phyloP scores from a whole-genome alignment of 176 grass and related monocot genomes.

The Triticum turgidum region DNA sequence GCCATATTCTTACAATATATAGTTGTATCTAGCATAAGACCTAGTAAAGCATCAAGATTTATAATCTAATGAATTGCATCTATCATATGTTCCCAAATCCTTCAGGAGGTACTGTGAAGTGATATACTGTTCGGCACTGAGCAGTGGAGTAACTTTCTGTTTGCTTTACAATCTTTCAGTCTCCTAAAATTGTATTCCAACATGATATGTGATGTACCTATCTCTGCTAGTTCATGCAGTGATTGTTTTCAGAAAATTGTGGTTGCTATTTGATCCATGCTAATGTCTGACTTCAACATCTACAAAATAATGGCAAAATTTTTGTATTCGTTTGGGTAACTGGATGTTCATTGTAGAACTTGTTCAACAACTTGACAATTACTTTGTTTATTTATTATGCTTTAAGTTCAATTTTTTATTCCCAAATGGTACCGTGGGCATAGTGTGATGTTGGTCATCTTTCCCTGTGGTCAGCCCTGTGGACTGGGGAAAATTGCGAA shows the following conservation, averaged over 20 bases:
- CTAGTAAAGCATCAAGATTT: background rate
- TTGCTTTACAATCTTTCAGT: background rate
- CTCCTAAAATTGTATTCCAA: background rate
- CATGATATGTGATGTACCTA: background rate
- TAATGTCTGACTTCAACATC: slow-evolving; percentile 1
- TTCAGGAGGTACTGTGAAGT: background rate
- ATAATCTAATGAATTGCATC: slow-evolving; percentile 6
- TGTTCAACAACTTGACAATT: background rate
- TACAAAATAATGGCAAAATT: background rate
- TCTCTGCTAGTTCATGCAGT: background rate
- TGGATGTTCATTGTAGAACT: background rate
- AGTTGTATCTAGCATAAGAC: background rate
- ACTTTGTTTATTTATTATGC: background rate
- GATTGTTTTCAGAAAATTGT: slow-evolving; percentile 19
- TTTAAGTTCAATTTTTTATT: background rate
- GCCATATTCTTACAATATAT: background rate
- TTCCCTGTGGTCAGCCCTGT: slow-evolving; percentile 58
- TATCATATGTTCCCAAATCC: background rate
- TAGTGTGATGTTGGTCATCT: slow-evolving; percentile 22
- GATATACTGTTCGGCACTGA: background rate
- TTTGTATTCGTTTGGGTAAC: background rate
- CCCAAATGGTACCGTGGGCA: background rate
- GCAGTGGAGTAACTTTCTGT: background rate
- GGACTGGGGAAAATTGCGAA: slow-evolving; percentile 92
- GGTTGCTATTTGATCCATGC: slow-evolving; percentile 10